Evolutionary conservation across 2,329 filamentous ascomycete species (phyloP), one percentile per base, ranked within the genome.

Genomic region (Rachicladosporium sp.): DNA sequence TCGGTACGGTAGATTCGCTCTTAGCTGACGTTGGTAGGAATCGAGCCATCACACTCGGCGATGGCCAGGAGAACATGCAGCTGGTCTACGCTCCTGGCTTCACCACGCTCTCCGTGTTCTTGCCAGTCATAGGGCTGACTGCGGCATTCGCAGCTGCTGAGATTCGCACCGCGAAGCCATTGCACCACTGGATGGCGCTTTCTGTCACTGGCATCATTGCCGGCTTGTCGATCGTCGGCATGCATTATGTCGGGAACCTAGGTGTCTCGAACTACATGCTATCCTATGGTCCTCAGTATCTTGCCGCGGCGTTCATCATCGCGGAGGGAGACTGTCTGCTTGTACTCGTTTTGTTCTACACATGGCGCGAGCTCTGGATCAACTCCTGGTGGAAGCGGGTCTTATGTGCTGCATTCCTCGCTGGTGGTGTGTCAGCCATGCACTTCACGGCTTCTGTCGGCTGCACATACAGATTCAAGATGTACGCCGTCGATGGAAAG

Each of bases 221-320:
- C 2, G 86, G 86, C 10, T 67, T 77, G 4, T 79, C 83, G 13
- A 79, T 91, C 36, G 85, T 81, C 43, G 82, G 80, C 27, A 91
- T 93, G 85, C 83, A 93, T 58, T 93, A 91, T 52, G 67, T 89
- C 11, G 84, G 84, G 11, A 87, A 93, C 55, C 74, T 81, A 29
- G 85, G 84, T 29, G 86, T 89, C 45, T 69, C 70, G 21, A 89
- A 93, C 57, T 93, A 91, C 54, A 61, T 56, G 3, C 79, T 82
- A 50, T 61, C 67, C 8, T 87, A 88, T 49, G 59, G 62, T 3
- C 54, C 64, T 9, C 63, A 61, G 13, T 76, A 77, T 52, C 71
- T 93, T 10, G 63, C 80, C 2, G 82, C 79, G 2, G 75, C 85
- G 4, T 75, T 76, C 12, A 56, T 80, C 33, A 86, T 93, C 46